Base-by-base conservation (phyloP, 345 rosid species). In the Combretum micranthum region DNA sequence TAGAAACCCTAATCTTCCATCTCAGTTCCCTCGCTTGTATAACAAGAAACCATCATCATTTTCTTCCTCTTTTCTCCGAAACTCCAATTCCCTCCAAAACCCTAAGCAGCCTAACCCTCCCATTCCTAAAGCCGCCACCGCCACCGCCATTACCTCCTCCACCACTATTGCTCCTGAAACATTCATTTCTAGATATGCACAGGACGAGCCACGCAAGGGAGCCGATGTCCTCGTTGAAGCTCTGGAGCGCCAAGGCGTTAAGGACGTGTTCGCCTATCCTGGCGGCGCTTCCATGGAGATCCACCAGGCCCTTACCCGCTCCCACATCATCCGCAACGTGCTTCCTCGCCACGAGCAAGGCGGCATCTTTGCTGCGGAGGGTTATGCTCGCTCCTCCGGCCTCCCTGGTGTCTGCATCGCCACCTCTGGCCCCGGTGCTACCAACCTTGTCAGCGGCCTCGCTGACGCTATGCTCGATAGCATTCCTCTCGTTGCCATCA, bases 311-410 rank as follows among this genome's bases (percentile, higher is more conserved):
- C 75, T 93, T 64, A 89, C 99, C 15, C 97, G 96, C 56, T 85
- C 99, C n/a, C 21, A 53, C 20, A 48, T 45, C 13, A 93, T 93
- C 69, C 83, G 86, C 14, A 93, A 89, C 57, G 84, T 87, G 54
- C 92, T 93, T 20, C 99, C 99, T 0, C 88, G 99, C 17, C 99
- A 93, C 61, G 99, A 93, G 50, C 99, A 93, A 63, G 99, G 97
- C 17, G 99, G 97, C 13, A 62, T 93, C 51, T 93, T 93, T 39
- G 96, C 97, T 0, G 97, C 99, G 2, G 96, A 89, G 59, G 99
- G 99, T 0, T 93, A 93, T 64, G 92, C 96, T 2, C 88, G 95
- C 18, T 70, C 99, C 23, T 85, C 97, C 0, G 96, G 96, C 15
- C 67, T 59, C n/a, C 82, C 95, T 2, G 97, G 99, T 15, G 81